Evolutionary conservation across 2,329 filamentous ascomycete species (phyloP), one percentile per base, ranked within the genome.

Genomic region (Phialophora expanda): DNA sequence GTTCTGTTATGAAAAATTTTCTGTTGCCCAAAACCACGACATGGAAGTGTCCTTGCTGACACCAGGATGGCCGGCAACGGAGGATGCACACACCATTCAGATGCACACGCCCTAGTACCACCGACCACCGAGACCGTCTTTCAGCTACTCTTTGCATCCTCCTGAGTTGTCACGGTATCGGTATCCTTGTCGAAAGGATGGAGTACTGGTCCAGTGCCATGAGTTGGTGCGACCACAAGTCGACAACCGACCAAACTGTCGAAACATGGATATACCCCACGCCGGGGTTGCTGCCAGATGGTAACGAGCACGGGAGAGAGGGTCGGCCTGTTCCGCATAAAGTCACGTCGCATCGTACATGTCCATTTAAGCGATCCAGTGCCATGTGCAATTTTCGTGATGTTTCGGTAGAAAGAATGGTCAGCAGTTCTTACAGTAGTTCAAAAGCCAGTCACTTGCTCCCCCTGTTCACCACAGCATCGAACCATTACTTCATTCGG

Each of bases 281-380:
- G 58, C 30, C 51, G 30, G n/a, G 48, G 46, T 17, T 26, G 20
- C 46, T 51, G 56, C 58, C 46, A 61, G 46, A 50, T 61, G 48
- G 46, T 38, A 41, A 51, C 46, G 53, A 38, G 48, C 58, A 53
- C 22, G 44, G 12, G 56, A 20, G 56, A 20, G 11, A 26, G 30
- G 28, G 20, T 28, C 58, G 44, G 41, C 48, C 28, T 30, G 53
- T n/a, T n/a, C 28, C 24, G n/a, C 28, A 12, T 28, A 30, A 8
- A 8, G 28, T 61, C 46, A 53, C 28, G 58, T 53, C 51, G 58
- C 58, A 61, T 61, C 46, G 50, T n/a, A 59, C 26, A 59, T 30
- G 38, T 59, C 44, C 56, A 50, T 14, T 28, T 30, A 61, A 61
- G 58, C 58, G 48, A 51, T 14, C 48, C 58, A 54, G 46, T 60